These are phyloP conservation scores for Meripilus lineatus DNA, from an alignment of 1,284 basidiomycete genomes.

Conservation along the genomic window DNA sequence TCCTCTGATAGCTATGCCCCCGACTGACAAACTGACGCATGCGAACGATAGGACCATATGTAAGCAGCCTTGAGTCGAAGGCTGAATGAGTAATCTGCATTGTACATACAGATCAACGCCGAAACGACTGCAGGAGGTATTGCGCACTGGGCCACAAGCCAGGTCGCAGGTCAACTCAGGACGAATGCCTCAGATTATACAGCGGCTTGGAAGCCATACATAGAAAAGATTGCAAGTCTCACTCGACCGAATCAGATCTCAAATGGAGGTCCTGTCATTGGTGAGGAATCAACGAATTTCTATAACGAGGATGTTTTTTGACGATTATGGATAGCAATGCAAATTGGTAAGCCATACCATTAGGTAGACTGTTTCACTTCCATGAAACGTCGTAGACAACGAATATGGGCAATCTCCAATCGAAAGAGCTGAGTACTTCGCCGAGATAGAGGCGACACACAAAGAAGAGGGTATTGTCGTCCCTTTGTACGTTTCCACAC, in stretches of 20 bases:
- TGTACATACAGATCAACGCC: constrained; percentile 62
- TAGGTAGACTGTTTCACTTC: background rate
- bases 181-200: constrained; percentile 66
- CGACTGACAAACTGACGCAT: no score
- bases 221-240: constrained; percentile 54
- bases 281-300: background rate
- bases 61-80: constrained; percentile 7
- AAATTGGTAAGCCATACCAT: constrained; percentile 46
- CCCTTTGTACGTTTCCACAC: constrained; percentile 36
- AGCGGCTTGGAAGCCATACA: constrained; percentile 68
- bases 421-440: constrained; percentile 58
- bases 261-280: constrained; percentile 74
- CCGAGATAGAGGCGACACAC: constrained; percentile 56
- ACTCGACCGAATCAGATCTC: constrained; percentile 64
- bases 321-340: constrained; percentile 35
- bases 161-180: constrained; percentile 60
- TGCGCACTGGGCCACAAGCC: constrained; percentile 64
- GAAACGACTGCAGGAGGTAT: constrained; percentile 80
- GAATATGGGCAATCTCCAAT: constrained; percentile 56
- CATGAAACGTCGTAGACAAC: constrained; percentile 47
- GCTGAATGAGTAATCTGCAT: background rate
- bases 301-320: background rate
- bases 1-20: background rate
- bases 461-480: constrained; percentile 54
- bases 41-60: constrained; percentile 19